Base-by-base conservation (phyloP, 345 rosid genomes). In the Lenwebbia sp. region DNA sequence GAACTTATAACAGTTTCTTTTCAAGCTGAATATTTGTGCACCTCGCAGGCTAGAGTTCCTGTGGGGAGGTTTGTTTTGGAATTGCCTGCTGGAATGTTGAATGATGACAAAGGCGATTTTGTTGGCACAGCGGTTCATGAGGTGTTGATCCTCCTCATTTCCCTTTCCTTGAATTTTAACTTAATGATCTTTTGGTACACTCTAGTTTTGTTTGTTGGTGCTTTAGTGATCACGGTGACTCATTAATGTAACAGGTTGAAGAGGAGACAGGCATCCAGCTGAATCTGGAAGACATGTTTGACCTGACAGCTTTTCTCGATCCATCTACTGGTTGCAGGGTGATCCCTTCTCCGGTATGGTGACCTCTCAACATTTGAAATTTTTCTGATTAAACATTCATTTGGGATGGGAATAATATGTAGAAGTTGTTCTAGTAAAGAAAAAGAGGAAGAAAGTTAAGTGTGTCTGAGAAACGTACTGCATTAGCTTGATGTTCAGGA, bases 11-110 rank as follows among this genome's bases (percentile, higher is more conserved):
- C 4, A 6, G 40, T 12, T 33, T 84, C 54, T 85, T 50, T 82
- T 49, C 81, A 37, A 10, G 50, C 87, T 57, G 62, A 58, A 37
- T 52, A 82, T 40, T 54, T 76, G 9, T 83, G 85, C 28, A 55
- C 90, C n/a, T 90, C 33, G 33, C 93, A 96, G 98, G 98, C 88
- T 89, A 88, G 98, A 86, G 99, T 95, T 86, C 99, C 99, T 19
- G 89, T 96, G 22, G 99, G 98, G 87, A 92, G 91, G 90, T 54
- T 91, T 86, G 89, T 96, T 52, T 86, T 97, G 93, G 98, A 97
- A 87, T 87, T 97, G 93, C 98, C 98, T 60, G 99, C 99, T 88
- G 99, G 99, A 85, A 97, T 95, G 98, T 88, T 94, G 92, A 96
- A 94, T 91, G 98, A 90, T 90, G 98, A 94, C 89, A 56, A 93